Evolutionary conservation across 108 stramenopile genomes (phyloP).

Genomic region (Chaetoceros muelleri): DNA sequence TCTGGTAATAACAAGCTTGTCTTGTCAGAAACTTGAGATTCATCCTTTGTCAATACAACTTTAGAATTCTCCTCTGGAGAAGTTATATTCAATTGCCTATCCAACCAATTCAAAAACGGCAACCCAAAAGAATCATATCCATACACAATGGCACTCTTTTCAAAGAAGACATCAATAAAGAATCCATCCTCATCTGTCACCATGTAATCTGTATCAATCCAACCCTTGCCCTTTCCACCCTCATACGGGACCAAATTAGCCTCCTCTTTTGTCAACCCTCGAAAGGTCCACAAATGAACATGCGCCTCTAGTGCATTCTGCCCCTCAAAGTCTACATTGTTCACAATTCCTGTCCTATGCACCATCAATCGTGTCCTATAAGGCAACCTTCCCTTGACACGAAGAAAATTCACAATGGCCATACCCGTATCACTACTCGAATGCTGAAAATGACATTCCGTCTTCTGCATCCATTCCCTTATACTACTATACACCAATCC

Average conservation of each 20-base stretch:
- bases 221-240: not conserved
- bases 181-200: not conserved
- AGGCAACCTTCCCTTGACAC: not conserved
- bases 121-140: not conserved
- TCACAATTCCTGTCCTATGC: not conserved
- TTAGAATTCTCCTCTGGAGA: not conserved
- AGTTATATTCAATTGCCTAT: not conserved
- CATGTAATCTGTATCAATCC: not conserved
- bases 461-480: not conserved
- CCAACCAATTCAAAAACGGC: not conserved
- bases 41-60: no score
- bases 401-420: not conserved
- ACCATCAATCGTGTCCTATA: not conserved
- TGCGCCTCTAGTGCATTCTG: not conserved
- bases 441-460: not conserved
- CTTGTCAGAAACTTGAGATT: no score
- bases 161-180: not conserved
- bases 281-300: not conserved
- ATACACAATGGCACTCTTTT: not conserved
- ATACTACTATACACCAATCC: not conserved
- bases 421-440: not conserved
- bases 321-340: not conserved
- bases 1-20: no score
- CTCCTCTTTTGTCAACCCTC: not conserved
- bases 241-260: not conserved